phyloP scores from a whole-genome alignment of 805 yeast species.

The Zygoascus biomembranicola region DNA sequence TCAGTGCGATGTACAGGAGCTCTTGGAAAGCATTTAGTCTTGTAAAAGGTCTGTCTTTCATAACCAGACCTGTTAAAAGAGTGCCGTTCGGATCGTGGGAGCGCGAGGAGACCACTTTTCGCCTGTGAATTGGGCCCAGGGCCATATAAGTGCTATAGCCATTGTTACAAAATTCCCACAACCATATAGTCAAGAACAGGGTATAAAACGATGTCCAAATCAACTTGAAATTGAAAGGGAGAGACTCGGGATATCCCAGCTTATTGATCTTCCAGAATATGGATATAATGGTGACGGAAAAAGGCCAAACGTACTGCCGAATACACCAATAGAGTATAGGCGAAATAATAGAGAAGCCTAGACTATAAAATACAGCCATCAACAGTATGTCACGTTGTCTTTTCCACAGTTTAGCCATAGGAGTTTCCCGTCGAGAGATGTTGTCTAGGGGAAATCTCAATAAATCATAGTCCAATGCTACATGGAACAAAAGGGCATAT shows the following conservation, averaged over 20 bases:
- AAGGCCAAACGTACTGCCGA: slow-evolving; percentile 13
- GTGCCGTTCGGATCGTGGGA: slow-evolving; percentile 31
- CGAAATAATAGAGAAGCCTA: slow-evolving; percentile 7
- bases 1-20: slow-evolving; percentile 24
- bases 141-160: slow-evolving; percentile 28
- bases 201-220: slow-evolving; percentile 7
- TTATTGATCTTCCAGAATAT: slow-evolving; percentile 1
- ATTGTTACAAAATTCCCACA: slow-evolving; percentile 24
- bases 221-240: slow-evolving; percentile 14
- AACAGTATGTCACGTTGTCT: not conserved
- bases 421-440: not conserved
- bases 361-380: slow-evolving; percentile 4
- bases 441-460: slow-evolving; percentile 7
- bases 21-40: slow-evolving; percentile 33
- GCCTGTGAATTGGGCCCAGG: slow-evolving; percentile 29
- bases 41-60: slow-evolving; percentile 20
- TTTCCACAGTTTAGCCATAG: slow-evolving; percentile 5
- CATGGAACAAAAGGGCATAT: slow-evolving; percentile 7
- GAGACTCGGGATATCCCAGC: slow-evolving; percentile 4
- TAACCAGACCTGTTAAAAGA: slow-evolving; percentile 29
- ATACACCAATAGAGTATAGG: slow-evolving; percentile 14
- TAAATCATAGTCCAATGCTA: slow-evolving; percentile 8
- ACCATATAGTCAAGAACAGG: slow-evolving; percentile 14
- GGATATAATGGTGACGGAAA: slow-evolving; percentile 8
- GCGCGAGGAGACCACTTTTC: slow-evolving; percentile 20